phyloP scores from a whole-genome alignment of 768 basidiomycete species.

The Chalciporus pseudorubinellus region DNA sequence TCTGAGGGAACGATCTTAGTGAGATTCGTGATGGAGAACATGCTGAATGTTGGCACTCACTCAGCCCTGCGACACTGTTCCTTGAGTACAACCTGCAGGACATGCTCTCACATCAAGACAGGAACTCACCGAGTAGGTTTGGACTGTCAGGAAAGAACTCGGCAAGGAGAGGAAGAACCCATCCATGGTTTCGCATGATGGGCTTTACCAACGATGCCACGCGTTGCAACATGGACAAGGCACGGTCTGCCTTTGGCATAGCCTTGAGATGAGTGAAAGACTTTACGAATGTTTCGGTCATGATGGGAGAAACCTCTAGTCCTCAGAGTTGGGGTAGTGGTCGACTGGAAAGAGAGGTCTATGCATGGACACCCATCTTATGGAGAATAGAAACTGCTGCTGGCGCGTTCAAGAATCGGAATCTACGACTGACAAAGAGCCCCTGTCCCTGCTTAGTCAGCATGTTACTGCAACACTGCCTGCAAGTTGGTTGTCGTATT shows the following conservation, averaged over 20 bases:
- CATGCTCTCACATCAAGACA: background rate
- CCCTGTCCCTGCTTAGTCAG: background rate
- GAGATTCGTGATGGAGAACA: background rate
- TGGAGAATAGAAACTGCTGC: background rate
- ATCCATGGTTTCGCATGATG: constrained; percentile 84
- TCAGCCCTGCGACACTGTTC: constrained; percentile 30
- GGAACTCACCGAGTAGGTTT: constrained; percentile 63
- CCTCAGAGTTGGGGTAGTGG: background rate
- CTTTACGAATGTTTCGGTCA: constrained; percentile 59
- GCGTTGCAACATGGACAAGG: constrained; percentile 63
- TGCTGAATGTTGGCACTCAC: constrained; percentile 27
- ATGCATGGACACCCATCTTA: background rate
- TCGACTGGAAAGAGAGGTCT: too few relatives aligned
- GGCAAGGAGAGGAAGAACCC: constrained; percentile 76
- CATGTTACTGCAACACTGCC: too few relatives aligned
- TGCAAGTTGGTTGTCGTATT: too few relatives aligned
- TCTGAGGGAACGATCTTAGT: constrained; percentile 41
- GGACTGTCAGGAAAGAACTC: constrained; percentile 84
- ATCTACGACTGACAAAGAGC: background rate
- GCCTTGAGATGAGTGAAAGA: constrained; percentile 72
- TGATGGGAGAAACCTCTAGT: constrained; percentile 19
- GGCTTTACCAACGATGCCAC: constrained; percentile 85
- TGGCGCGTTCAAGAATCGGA: background rate
- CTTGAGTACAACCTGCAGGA: constrained; percentile 8
- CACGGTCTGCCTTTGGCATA: constrained; percentile 63